Conservation (phyloP, 495 filamentous ascomycete genomes). For the Annulohypoxylon stygium region DNA sequence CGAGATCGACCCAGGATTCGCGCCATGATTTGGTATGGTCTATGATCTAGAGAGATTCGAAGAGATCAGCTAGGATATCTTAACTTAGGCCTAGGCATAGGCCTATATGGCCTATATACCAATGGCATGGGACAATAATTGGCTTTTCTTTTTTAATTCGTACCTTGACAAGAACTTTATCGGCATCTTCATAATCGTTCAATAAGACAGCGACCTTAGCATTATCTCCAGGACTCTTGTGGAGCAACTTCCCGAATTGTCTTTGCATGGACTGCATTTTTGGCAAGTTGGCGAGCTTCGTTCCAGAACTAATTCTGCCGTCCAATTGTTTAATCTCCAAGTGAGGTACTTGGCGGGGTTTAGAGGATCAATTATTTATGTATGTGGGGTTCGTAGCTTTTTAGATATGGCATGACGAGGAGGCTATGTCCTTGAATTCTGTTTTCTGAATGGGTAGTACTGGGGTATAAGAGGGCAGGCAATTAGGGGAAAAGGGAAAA, state of each 20-base stretch:
- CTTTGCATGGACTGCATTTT: slow-evolving; percentile 86
- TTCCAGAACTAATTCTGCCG: not conserved
- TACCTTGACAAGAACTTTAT: slow-evolving; percentile 81
- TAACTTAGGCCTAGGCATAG: not conserved
- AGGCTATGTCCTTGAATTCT: slow-evolving; percentile 3
- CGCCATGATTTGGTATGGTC: slow-evolving; percentile 85
- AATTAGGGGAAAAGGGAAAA: not conserved
- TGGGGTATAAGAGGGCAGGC: not conserved
- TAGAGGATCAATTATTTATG: slow-evolving; percentile 19
- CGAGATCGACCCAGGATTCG: slow-evolving; percentile 84
- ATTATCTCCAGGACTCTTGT: slow-evolving; percentile 77
- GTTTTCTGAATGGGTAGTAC: slow-evolving; percentile 3
- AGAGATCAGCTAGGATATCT: slow-evolving; percentile 8
- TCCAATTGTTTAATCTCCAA: slow-evolving; percentile 14
- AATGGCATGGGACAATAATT: slow-evolving; percentile 3
- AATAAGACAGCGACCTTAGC: slow-evolving; percentile 81
- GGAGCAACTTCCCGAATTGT: slow-evolving; percentile 78
- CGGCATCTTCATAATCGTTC: slow-evolving; percentile 86
- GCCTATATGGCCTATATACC: not conserved
- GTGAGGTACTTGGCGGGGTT: slow-evolving; percentile 19
- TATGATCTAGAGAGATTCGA: slow-evolving; percentile 72
- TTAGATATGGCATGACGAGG: slow-evolving; percentile 17
- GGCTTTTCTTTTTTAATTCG: slow-evolving; percentile 20
- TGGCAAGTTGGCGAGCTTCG: slow-evolving; percentile 34
- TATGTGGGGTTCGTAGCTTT: slow-evolving; percentile 35